A percentile compares a stretch with the other conserved stretches of the same genome.
These are phyloP conservation scores for Solanum sitiens DNA, from an alignment of 257 asterid genomes.

Conservation along the genomic window DNA sequence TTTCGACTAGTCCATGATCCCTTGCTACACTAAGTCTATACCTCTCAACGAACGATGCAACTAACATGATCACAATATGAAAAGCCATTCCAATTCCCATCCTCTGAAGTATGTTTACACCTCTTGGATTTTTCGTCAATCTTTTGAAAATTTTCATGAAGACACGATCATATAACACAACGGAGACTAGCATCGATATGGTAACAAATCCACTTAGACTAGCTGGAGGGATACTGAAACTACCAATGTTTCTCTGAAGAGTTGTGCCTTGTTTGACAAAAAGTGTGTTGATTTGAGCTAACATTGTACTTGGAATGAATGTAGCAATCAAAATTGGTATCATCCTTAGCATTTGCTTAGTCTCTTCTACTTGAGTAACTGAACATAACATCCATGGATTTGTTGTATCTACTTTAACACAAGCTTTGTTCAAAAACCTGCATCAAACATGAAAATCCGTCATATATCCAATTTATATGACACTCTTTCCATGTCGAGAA, in stretches of 20 bases:
- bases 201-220: constrained; percentile 68
- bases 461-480: neutral
- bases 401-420: constrained; percentile 36
- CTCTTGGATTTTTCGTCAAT: constrained; percentile 73
- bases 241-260: constrained; percentile 35
- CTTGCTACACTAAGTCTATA: constrained; percentile 47
- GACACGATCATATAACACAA: constrained; percentile 56
- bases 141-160: constrained; percentile 27
- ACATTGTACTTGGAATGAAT: constrained; percentile 64
- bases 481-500: neutral
- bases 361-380: constrained; percentile 80
- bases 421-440: constrained; percentile 75
- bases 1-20: constrained; percentile 27
- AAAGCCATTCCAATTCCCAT: constrained; percentile 76
- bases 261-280: constrained; percentile 78
- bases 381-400: constrained; percentile 69
- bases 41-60: constrained; percentile 50
- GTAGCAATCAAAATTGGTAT: constrained; percentile 56
- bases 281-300: constrained; percentile 62
- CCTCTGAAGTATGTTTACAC: constrained; percentile 63
- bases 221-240: constrained; percentile 69
- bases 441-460: neutral
- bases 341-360: constrained; percentile 77
- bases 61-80: constrained; percentile 52
- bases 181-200: constrained; percentile 52